Percentiles rank a stretch among this genome's conserved stretches.
Conservation (phyloP, 2,329 filamentous ascomycete genomes). For the Nannizzia gypsea region DNA sequence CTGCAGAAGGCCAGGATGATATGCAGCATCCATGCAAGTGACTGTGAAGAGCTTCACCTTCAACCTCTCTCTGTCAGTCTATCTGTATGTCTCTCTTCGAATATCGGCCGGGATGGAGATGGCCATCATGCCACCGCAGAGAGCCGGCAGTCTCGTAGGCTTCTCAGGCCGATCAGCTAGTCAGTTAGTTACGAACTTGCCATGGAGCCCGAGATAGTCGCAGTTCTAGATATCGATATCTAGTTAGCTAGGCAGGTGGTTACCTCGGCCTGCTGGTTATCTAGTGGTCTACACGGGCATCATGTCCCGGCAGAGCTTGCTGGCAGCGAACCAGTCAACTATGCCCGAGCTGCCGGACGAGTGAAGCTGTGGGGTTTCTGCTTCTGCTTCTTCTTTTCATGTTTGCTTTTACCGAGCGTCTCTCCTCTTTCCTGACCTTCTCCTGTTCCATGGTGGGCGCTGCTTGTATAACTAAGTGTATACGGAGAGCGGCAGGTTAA, state of each 20-base stretch:
- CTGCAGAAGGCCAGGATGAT: not conserved
- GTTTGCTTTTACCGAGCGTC: not conserved
- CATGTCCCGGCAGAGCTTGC: too few species aligned
- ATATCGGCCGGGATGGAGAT: not conserved
- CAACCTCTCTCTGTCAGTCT: not conserved
- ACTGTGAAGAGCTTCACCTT: not conserved
- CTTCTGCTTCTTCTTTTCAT: not conserved
- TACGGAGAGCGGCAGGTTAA: too few species aligned
- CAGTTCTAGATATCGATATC: too few species aligned
- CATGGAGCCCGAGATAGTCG: too few species aligned
- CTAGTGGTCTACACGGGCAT: too few species aligned
- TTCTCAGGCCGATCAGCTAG: too few species aligned
- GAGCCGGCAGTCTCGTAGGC: not conserved
- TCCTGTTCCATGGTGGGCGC: too few species aligned
- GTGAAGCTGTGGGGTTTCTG: not conserved
- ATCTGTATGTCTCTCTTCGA: not conserved
- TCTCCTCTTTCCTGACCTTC: not conserved
- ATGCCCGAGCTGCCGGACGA: too few species aligned
- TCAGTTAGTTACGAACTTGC: too few species aligned
- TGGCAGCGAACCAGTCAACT: too few species aligned
- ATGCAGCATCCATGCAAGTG: not conserved
- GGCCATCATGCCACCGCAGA: not conserved
- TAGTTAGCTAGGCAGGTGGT: too few species aligned
- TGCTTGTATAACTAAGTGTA: not conserved
- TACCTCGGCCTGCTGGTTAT: too few species aligned